phyloP scores from a whole-genome alignment of 2,329 filamentous ascomycete species.

The Colletotrichum sp. region DNA sequence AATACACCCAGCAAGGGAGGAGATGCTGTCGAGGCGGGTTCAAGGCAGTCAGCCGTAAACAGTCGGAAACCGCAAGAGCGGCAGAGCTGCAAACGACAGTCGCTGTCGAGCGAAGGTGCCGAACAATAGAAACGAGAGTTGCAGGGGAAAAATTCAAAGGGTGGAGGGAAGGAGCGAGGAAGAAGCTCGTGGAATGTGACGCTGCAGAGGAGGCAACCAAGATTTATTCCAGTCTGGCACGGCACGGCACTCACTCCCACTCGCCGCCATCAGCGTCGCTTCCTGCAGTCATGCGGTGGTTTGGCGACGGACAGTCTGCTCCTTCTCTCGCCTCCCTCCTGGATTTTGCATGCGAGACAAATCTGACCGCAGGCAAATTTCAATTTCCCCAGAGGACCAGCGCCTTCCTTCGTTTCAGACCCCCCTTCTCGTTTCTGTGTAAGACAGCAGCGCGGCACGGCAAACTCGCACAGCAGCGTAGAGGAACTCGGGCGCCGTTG shows the following conservation, averaged over 20 bases:
- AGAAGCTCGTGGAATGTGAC: neutral
- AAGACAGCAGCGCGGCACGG: neutral
- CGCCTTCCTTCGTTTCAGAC: neutral
- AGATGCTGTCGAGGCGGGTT: neutral
- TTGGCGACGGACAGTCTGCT: neutral
- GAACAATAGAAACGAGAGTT: neutral
- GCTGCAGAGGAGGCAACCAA: neutral
- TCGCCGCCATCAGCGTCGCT: neutral
- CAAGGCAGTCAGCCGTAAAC: neutral
- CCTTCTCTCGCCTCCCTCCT: slow-evolving; percentile 24
- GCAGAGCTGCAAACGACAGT: neutral
- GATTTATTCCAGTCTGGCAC: slow-evolving; percentile 1
- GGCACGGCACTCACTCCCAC: neutral
- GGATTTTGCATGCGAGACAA: neutral
- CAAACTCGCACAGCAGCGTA: neutral
- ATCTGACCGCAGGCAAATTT: neutral
- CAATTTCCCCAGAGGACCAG: slow-evolving; percentile 15
- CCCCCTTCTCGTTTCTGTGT: neutral
- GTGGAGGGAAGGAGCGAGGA: neutral
- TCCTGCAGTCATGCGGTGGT: neutral
- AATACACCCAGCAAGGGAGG: neutral
- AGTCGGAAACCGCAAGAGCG: neutral
- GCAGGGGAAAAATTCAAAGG: neutral
- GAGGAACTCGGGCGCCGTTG: neutral
- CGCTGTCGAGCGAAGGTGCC: neutral